A percentile compares a stretch with the other conserved stretches of the same genome.
phyloP scores from a whole-genome alignment of 306 rosid genomes.

The Ormosia emarginata region DNA sequence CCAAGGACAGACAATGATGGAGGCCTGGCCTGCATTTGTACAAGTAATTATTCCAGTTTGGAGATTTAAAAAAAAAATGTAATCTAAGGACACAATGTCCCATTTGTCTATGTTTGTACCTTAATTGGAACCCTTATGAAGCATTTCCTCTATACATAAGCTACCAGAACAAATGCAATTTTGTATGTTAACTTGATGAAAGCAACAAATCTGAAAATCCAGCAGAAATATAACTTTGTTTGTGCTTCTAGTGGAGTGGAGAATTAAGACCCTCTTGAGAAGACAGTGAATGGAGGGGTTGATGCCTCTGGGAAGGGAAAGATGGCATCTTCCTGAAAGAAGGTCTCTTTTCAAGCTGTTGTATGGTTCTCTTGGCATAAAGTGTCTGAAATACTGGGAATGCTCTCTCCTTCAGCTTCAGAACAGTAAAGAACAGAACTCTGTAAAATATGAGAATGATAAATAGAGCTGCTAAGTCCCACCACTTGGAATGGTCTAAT shows the following conservation, averaged over 20 bases:
- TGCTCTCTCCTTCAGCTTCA: conserved; percentile 49
- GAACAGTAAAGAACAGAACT: conserved; percentile 31
- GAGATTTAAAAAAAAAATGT: background rate
- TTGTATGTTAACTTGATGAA: conserved; percentile 30
- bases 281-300: conserved; percentile 48
- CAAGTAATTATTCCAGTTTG: conserved; percentile 14
- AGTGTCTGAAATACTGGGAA: conserved; percentile 40
- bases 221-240: background rate
- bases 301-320: conserved; percentile 50
- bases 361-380: conserved; percentile 40
- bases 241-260: conserved; percentile 37
- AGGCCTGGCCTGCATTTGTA: background rate
- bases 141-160: conserved; percentile 29
- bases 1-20: background rate
- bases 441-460: conserved; percentile 37
- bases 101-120: conserved; percentile 19
- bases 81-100: conserved; percentile 16
- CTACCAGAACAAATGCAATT: conserved; percentile 19
- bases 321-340: conserved; percentile 46
- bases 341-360: conserved; percentile 46
- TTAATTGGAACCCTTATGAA: conserved; percentile 23
- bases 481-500: conserved; percentile 55
- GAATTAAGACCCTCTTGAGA: conserved; percentile 61
- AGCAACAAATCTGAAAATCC: background rate
- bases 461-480: conserved; percentile 51